Evolutionary conservation across 2,329 filamentous ascomycete species (phyloP).

Genomic region (Davidsoniella virescens): DNA sequence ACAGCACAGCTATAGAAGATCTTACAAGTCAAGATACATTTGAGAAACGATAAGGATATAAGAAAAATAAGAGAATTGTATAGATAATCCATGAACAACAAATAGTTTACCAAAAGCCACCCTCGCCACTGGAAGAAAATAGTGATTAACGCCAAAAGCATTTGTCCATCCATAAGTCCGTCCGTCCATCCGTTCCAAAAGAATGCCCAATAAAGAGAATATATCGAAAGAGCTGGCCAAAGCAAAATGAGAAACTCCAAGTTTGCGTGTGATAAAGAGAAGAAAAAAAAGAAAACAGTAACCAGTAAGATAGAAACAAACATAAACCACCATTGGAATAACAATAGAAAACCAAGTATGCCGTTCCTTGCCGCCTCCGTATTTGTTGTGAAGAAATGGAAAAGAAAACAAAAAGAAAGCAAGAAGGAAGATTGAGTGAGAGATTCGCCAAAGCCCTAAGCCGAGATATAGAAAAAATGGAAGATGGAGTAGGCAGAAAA

Average conservation of each 20-base stretch:
- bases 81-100: neutral
- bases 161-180: no score
- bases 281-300: neutral
- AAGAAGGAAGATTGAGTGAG: constrained; percentile 3
- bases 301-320: neutral
- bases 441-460: constrained; percentile 2
- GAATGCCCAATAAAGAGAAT: no score
- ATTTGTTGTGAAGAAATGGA: neutral
- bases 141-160: no score
- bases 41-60: neutral
- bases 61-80: neutral
- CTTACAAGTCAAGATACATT: neutral
- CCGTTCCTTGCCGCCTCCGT: neutral
- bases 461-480: neutral
- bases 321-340: constrained; percentile 1
- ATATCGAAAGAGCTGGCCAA: no score
- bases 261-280: neutral
- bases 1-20: neutral
- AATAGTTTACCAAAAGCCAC: neutral
- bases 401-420: constrained; percentile 7
- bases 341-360: neutral
- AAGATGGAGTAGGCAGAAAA: neutral
- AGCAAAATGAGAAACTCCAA: no score
- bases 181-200: no score
- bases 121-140: neutral